Evolutionary conservation across 2,329 filamentous ascomycete species (phyloP), one percentile per base, ranked within the genome.

Genomic region (Orbilia oligospora): DNA sequence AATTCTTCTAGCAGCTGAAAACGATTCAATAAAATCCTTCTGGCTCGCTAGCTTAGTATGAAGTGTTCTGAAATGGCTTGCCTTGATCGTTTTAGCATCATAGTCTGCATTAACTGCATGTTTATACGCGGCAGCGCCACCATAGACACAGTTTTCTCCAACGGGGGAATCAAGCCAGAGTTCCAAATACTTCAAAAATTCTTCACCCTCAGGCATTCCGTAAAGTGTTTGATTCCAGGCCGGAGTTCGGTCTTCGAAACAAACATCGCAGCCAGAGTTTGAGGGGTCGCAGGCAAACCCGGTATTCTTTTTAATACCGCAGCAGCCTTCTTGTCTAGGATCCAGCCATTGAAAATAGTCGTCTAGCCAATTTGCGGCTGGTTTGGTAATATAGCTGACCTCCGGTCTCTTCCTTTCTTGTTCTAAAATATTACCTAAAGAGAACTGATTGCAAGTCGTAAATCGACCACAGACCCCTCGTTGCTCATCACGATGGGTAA

Each of bases 341-440:
- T 98, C 97, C n/a, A 98, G 87, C 95, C 96, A 99, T 76, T 93
- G 88, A 85, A 98, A 93, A 85, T 93, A 98, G 83, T 99, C 96
- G 81, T 99, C 96, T 18, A 99, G 89, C 96, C 96, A 99, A 84
- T 92, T 97, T 2, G 97, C 96, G 0, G 95, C 91, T 0, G 94
- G 92, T 9, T 94, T 91, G 5, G 93, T 89, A 81, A 99, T 93
- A 84, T 94, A 98, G 0, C 94, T 97, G 0, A 95, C 87, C 5
- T 97, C 89, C 0, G 94, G 89, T 44, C 96, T 90, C 86, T 97
- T 98, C 10, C 96, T 90, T 85, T 99, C 97, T 81, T 96, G 93
- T 83, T 99, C 97, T 3, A 99, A 87, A 0, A 97, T 91, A 82
- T 97, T 97, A 46, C 93, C 90, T 3, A 99, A 87, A 0, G 94